A percentile compares a stretch with the other conserved stretches of the same genome.
phyloP scores from a whole-genome alignment of 768 basidiomycete species.

The Trametes cingulata region DNA sequence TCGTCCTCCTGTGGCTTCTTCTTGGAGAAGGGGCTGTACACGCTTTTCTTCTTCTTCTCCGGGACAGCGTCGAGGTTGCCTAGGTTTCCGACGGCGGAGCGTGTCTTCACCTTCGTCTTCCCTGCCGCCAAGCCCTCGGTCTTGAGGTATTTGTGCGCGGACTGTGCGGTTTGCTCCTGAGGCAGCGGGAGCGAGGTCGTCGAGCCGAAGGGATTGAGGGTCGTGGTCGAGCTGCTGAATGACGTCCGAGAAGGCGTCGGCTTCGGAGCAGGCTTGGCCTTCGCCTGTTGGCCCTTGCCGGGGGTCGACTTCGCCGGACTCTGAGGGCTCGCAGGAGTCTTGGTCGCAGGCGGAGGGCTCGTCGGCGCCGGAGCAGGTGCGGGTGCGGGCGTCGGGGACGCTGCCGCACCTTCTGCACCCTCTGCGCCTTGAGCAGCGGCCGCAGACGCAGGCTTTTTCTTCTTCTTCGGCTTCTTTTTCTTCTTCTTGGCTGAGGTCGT shows the following conservation, averaged over 20 bases:
- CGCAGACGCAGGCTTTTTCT: constrained; percentile 41
- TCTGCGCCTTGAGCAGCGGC: constrained; percentile 18
- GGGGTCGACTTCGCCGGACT: constrained; percentile 16
- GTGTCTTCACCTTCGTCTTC: constrained; percentile 72
- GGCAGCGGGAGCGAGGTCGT: constrained; percentile 44
- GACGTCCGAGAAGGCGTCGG: constrained; percentile 7
- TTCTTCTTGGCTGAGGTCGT: constrained; percentile 59
- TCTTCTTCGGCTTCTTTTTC: constrained; percentile 76
- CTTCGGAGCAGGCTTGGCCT: constrained; percentile 7
- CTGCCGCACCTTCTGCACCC: constrained; percentile 20
- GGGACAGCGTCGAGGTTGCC: constrained; percentile 50
- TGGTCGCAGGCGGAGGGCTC: neutral
- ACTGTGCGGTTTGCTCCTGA: constrained; percentile 59
- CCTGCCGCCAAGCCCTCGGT: constrained; percentile 43
- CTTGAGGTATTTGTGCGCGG: constrained; percentile 69
- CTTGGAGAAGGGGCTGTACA: constrained; percentile 52
- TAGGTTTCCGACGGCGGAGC: constrained; percentile 47
- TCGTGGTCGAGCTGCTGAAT: constrained; percentile 23
- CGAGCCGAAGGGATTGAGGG: constrained; percentile 35
- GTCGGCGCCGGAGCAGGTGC: constrained; percentile 18
- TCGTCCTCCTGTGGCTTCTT: constrained; percentile 40
- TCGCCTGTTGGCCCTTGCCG: constrained; percentile 1
- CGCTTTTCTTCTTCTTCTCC: constrained; percentile 44
- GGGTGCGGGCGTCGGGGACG: constrained; percentile 16
- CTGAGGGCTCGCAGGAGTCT: constrained; percentile 20